Base-by-base conservation (phyloP, 1,284 basidiomycete genomes). In the Rhodotorula sp. region DNA sequence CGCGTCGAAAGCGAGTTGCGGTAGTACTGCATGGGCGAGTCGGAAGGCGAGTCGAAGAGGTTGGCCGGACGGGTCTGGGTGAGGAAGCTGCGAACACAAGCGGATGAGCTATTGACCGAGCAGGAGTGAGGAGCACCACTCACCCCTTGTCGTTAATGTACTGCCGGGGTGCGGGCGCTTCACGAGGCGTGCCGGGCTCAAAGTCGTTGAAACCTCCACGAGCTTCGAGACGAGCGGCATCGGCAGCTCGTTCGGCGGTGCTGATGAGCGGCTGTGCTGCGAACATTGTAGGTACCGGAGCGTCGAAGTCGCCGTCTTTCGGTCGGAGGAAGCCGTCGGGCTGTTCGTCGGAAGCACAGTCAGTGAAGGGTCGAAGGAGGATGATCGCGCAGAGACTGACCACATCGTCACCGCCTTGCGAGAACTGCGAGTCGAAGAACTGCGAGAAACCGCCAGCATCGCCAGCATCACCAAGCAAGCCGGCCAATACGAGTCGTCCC, bases 121-220 rank as follows among this genome's bases (percentile, higher is more conserved):
- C 16, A 13, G 16, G 5, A 22, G 22, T 16, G 16, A 8, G 18
- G 2, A 13, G n/a, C 9, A 28, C 1, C 15, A 47, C 67, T 51
- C 31, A 73, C 70, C 73, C 73, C 50, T 70, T 60, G 24, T 71
- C 68, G 65, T 75, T 75, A 63, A 75, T 73, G 59, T 75, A 75
- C 54, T 68, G 69, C 20, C 70, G 63, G 5, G 70, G 68, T 10
- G 70, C 60, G 1, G 60, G 60, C 10, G 51, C 61, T 52, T 72
- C 68, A 31, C 70, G 59, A 22, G 73, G 71, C 11, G 66, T 71
- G 24, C 47, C 65, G 3, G 64, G 57, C 44, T 65, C 60, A 30
- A 62, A 24, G 24, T 71, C 64, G 55, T 64, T 62, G 28, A 71
- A 53, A 1, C 37, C 70, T 22, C 64, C 68, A 22, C 62, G 69